These are phyloP conservation scores for Auxenochlorella pyrenoidosa DNA, from an alignment of 139 green algal species.

Conservation along the genomic window DNA sequence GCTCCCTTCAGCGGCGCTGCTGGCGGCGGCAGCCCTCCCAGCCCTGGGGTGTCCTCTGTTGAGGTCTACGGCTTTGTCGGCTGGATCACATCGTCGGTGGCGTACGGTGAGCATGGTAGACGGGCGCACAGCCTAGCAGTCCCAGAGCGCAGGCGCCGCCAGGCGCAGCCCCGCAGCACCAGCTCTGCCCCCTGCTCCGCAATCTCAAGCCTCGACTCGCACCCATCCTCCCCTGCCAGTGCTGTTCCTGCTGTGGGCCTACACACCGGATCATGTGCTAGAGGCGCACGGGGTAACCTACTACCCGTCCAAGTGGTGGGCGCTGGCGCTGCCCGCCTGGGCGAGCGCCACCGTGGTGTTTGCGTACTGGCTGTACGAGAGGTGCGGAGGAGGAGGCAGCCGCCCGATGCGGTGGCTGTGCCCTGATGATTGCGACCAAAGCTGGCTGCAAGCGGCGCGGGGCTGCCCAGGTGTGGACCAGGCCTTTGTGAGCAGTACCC, in stretches of 20 bases:
- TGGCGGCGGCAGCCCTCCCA: background rate
- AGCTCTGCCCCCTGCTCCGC: background rate
- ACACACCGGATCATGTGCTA: slow-evolving; percentile 54
- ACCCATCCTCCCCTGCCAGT: slow-evolving; percentile 41
- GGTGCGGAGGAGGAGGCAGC: slow-evolving; percentile 40
- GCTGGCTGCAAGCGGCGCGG: no score
- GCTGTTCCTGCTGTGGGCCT: slow-evolving; percentile 69
- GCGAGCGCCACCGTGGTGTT: slow-evolving; percentile 57
- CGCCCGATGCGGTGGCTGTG: no score
- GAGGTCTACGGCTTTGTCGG: slow-evolving; percentile 73
- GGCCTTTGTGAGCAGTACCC: no score
- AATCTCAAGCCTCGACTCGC: background rate
- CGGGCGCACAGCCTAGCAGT: background rate
- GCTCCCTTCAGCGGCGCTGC: no score
- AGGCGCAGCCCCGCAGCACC: no score
- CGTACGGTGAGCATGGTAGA: slow-evolving; percentile 29
- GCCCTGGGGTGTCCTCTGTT: slow-evolving; percentile 36
- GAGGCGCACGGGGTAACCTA: slow-evolving; percentile 67
- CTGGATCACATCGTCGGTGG: slow-evolving; percentile 63
- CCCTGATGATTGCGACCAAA: background rate
- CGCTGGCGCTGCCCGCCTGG: slow-evolving; percentile 68
- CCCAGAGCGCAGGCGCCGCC: no score
- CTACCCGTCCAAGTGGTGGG: slow-evolving; percentile 80
- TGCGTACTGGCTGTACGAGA: slow-evolving; percentile 66
- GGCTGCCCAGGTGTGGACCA: no score